Evolutionary conservation across 148 eudicot genomes (phyloP).

Genomic region (Persicaria maculosa): DNA sequence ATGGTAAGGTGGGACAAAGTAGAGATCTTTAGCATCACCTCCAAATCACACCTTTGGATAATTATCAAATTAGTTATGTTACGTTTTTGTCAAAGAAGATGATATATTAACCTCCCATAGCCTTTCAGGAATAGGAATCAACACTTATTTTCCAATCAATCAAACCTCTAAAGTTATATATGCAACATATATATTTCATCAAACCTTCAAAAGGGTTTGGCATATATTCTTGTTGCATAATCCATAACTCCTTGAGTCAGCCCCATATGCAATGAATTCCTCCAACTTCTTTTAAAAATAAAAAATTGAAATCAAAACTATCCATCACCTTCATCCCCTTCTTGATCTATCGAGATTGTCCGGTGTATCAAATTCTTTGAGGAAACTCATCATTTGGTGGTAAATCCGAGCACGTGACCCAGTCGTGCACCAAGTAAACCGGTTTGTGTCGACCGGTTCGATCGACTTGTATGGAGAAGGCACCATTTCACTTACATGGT

Average conservation of each 20-base stretch:
- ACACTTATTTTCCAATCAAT: background rate
- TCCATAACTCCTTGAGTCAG: background rate
- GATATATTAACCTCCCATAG: background rate
- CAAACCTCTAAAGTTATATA: background rate
- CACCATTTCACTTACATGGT: no score
- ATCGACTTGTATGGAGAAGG: no score
- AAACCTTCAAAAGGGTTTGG: background rate
- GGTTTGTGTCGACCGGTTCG: no score
- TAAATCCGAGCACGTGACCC: no score
- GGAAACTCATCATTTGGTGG: no score
- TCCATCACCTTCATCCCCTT: no score
- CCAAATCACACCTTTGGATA: slow-evolving; percentile 7
- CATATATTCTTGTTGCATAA: background rate
- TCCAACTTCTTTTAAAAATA: no score
- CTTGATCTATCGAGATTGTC: no score
- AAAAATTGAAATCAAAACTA: no score
- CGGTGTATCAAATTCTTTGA: no score
- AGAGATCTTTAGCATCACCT: slow-evolving; percentile 10
- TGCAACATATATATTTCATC: background rate
- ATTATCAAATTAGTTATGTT: background rate
- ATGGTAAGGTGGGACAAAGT: slow-evolving; percentile 10
- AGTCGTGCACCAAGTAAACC: no score
- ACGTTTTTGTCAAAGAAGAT: background rate
- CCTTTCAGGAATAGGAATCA: slow-evolving; percentile 2
- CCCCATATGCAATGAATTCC: background rate